These are phyloP conservation scores for Hyaloscypha bicolor DNA, from an alignment of 495 filamentous ascomycete genomes.

Conservation along the genomic window DNA sequence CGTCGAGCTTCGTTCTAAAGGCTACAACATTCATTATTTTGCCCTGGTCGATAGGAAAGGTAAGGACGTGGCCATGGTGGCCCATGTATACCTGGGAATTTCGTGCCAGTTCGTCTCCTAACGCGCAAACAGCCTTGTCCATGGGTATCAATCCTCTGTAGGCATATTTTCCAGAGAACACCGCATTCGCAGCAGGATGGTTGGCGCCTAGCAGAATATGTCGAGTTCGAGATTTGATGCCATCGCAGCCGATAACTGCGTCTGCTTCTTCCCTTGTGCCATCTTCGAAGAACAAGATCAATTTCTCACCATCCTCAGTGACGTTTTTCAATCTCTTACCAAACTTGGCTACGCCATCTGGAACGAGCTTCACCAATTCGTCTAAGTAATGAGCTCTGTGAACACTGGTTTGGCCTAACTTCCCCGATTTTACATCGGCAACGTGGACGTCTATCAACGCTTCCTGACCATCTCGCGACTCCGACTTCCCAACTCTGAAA, in stretches of 20 bases:
- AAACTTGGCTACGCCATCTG: constrained; percentile 45
- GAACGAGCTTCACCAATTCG: constrained; percentile 57
- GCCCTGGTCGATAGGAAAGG: constrained; percentile 45
- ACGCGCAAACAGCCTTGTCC: constrained; percentile 38
- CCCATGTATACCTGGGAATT: constrained; percentile 49
- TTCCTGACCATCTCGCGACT: constrained; percentile 18
- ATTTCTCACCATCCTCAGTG: constrained; percentile 20
- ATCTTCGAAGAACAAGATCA: constrained; percentile 48
- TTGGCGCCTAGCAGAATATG: constrained; percentile 36
- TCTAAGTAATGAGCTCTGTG: constrained; percentile 62
- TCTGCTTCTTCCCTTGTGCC: constrained; percentile 49
- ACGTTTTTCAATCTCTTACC: constrained; percentile 35
- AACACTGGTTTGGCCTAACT: constrained; percentile 32
- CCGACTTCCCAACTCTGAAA: constrained; percentile 22
- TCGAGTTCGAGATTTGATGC: constrained; percentile 52
- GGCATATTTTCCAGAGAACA: constrained; percentile 48
- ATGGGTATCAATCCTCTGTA: constrained; percentile 54
- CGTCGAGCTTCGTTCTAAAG: constrained; percentile 33
- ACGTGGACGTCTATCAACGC: constrained; percentile 7
- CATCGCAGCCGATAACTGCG: constrained; percentile 56
- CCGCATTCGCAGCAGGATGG: constrained; percentile 37
- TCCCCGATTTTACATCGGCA: constrained; percentile 28
- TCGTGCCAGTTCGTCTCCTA: constrained; percentile 44
- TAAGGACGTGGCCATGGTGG: constrained; percentile 45
- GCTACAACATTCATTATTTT: constrained; percentile 50